Conservation (phyloP, 1,284 basidiomycete genomes). For the Taiwanofungus camphoratus region DNA sequence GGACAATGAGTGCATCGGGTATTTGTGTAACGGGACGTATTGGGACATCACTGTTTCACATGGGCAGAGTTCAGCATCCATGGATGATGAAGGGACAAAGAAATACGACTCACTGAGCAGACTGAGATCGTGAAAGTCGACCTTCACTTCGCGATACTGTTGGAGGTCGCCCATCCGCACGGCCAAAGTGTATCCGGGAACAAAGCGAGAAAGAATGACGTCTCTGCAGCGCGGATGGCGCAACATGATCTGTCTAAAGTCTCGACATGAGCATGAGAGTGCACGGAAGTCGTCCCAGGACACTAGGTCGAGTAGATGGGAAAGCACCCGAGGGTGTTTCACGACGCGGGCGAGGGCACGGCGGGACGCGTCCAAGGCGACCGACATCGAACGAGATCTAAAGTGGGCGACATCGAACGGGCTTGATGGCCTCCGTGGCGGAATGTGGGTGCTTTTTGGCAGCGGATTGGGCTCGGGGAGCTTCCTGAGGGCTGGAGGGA, state of each 20-base stretch:
- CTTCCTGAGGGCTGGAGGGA: neutral
- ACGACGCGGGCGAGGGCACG: constrained; percentile 21
- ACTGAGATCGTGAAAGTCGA: constrained; percentile 54
- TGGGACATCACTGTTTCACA: constrained; percentile 54
- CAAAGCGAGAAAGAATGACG: constrained; percentile 49
- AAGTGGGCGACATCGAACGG: neutral
- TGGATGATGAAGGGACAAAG: constrained; percentile 2
- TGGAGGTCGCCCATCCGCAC: constrained; percentile 35
- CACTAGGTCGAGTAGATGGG: constrained; percentile 36
- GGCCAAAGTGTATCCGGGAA: constrained; percentile 50
- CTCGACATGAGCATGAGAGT: constrained; percentile 44
- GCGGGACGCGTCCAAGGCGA: constrained; percentile 5
- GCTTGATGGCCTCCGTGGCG: neutral
- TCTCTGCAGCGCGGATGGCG: constrained; percentile 37
- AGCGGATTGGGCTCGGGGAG: neutral
- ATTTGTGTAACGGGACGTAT: constrained; percentile 50
- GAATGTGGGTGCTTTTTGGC: neutral
- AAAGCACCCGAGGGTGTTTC: constrained; percentile 37
- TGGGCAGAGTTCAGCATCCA: neutral
- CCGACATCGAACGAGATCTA: neutral
- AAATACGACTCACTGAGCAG: constrained; percentile 47
- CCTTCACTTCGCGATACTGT: constrained; percentile 39
- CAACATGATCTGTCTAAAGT: constrained; percentile 40
- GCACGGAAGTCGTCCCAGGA: constrained; percentile 51
- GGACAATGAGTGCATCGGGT: constrained; percentile 52